phyloP scores from a whole-genome alignment of 352 stramenopile species.

The Elongisporangium prolatum region DNA sequence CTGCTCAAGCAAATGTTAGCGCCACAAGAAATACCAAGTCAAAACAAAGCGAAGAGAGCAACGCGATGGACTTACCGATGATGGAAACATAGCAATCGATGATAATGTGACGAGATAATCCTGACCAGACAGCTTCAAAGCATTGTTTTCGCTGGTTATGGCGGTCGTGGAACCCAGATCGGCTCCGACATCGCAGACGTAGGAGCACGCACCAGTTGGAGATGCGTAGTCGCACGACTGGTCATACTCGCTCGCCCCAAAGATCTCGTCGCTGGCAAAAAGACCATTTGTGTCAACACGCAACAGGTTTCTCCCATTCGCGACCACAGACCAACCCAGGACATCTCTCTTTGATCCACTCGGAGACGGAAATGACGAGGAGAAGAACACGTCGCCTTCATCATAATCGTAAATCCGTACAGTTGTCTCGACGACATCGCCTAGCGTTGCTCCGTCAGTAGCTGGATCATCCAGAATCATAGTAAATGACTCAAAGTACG shows the following conservation, averaged over 20 bases:
- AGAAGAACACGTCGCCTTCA: slow-evolving; percentile 21
- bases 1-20: slow-evolving; percentile 13
- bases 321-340: slow-evolving; percentile 43
- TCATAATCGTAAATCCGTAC: slow-evolving; percentile 67
- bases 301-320: slow-evolving; percentile 33
- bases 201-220: slow-evolving; percentile 42
- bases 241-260: slow-evolving; percentile 62
- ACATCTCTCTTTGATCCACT: slow-evolving; percentile 11
- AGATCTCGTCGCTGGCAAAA: slow-evolving; percentile 52
- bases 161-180: slow-evolving; percentile 14
- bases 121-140: slow-evolving; percentile 27
- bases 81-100: slow-evolving; percentile 32
- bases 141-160: slow-evolving; percentile 18
- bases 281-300: slow-evolving; percentile 49
- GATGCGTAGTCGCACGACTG: slow-evolving; percentile 56
- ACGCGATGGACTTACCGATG: slow-evolving; percentile 16
- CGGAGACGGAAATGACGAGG: slow-evolving; percentile 22
- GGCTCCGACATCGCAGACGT: slow-evolving; percentile 43
- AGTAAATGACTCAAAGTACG: slow-evolving; percentile 50
- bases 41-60: background rate
- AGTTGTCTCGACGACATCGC: slow-evolving; percentile 19
- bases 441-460: slow-evolving; percentile 21
- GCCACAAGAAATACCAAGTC: background rate
- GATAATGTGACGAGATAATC: slow-evolving; percentile 38
- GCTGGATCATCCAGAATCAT: slow-evolving; percentile 27